A percentile compares a stretch with the other conserved stretches of the same genome.
phyloP scores from a whole-genome alignment of 2,329 filamentous ascomycete genomes.

The Exophiala phaeomuriformis region DNA sequence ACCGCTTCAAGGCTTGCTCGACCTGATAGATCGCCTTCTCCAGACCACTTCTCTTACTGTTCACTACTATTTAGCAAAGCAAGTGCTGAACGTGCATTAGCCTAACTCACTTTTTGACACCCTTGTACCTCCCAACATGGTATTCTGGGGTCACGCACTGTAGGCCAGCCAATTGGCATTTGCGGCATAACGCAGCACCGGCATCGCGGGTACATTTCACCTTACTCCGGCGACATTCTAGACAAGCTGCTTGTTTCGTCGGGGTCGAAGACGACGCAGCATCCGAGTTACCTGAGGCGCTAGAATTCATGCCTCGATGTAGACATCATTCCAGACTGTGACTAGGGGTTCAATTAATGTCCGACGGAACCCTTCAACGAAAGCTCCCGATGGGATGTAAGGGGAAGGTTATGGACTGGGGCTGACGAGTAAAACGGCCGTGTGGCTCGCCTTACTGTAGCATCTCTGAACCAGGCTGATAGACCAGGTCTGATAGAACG shows the following conservation, averaged over 20 bases:
- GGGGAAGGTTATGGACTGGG: background rate
- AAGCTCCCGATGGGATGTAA: too few species aligned
- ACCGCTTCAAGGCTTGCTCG: constrained; percentile 59
- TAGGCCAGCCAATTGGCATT: constrained; percentile 50
- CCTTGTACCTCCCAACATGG: constrained; percentile 65
- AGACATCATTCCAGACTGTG: constrained; percentile 3
- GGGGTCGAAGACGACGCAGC: constrained; percentile 9
- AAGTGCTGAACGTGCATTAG: background rate
- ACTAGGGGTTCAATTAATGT: too few species aligned
- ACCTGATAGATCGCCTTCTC: constrained; percentile 69
- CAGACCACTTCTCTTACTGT: constrained; percentile 63
- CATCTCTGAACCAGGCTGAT: background rate
- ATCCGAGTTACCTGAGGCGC: constrained; percentile 9
- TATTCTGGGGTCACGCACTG: constrained; percentile 67
- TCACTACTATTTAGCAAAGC: constrained; percentile 12
- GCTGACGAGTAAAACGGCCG: background rate
- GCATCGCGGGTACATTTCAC: constrained; percentile 57
- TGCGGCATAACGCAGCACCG: constrained; percentile 50
- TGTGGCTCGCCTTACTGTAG: background rate
- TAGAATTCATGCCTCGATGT: constrained; percentile 19
- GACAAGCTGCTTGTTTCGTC: constrained; percentile 38
- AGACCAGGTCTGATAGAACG: background rate
- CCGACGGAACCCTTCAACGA: too few species aligned
- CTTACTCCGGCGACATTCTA: constrained; percentile 60
- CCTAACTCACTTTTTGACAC: constrained; percentile 62